Evolutionary conservation across 2,329 filamentous ascomycete genomes (phyloP).

Genomic region (Botryotinia convoluta): DNA sequence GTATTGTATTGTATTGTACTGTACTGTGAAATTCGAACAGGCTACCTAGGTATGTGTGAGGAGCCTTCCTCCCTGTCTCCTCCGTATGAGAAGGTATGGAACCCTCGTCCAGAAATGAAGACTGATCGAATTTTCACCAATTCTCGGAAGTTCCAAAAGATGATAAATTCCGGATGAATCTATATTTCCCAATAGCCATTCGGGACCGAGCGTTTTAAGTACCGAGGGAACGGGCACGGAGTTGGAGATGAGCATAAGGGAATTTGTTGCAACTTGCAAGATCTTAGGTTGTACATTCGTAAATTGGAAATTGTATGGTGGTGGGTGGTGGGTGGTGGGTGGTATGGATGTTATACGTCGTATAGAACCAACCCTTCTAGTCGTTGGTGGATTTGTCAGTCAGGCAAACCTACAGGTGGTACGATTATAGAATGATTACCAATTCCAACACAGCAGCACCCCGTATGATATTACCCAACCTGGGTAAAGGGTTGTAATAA

Average conservation of each 20-base stretch:
- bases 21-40: background rate
- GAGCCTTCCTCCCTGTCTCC: background rate
- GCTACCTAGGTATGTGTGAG: too few species aligned
- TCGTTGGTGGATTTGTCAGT: slow-evolving; percentile 5
- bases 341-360: background rate
- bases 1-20: background rate
- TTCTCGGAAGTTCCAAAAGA: background rate
- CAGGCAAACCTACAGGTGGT: slow-evolving; percentile 2
- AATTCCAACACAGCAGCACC: background rate
- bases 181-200: background rate
- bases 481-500: background rate
- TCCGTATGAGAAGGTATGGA: background rate
- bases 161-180: background rate
- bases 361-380: slow-evolving; percentile 9
- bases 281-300: background rate
- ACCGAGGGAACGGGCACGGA: slow-evolving; percentile 2
- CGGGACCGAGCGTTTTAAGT: slow-evolving; percentile 14
- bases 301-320: background rate
- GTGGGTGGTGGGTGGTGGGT: too few species aligned
- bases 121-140: background rate
- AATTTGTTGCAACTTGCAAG: background rate
- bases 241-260: background rate
- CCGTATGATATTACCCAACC: background rate
- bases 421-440: background rate
- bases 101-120: background rate